Base-by-base conservation (phyloP, 345 rosid genomes). In the sweet orange (Citrus sinensis) region DNA sequence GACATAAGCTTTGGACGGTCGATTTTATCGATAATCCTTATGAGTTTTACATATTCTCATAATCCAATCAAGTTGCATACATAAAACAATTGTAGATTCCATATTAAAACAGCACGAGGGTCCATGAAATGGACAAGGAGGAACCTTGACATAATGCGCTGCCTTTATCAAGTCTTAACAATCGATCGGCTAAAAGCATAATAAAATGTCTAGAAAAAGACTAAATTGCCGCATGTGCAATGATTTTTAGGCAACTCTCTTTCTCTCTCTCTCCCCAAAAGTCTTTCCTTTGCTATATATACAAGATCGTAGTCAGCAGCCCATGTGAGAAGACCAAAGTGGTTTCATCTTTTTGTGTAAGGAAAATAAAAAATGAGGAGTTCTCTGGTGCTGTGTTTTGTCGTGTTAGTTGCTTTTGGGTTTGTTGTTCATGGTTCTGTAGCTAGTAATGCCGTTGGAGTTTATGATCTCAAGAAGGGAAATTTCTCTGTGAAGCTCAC, bases 391-490 rank as follows among this genome's bases (percentile, higher is more conserved):
- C 60, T 82, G 54, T 73, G 74, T 70, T 75, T 80, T 42, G 49
- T 84, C 73, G 66, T 84, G 34, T 61, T 84, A 61, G 60, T 76
- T 73, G 77, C 87, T 46, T 70, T 78, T 73, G 87, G 73, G 29
- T 70, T 69, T 73, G 59, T 70, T 32, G 65, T 73, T 49, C 73
- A 67, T 80, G 77, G 69, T 64, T 76, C 71, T 51, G 55, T 51
- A 13, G 75, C 76, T 6, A 34, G 61, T 14, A 77, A 70, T 1
- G 64, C 83, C 29, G 76, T 91, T 34, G 92, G 89, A 25, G 61
- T 86, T 11, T 96, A 88, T 76, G 94, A 90, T 84, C 90, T 94
- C 59, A 89, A 89, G 85, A 88, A 87, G 73, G 99, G 97, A 24
- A 85, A 92, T 63, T 16, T 92, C 58, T 80, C 89, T 22, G 62